Evolutionary conservation across 169 alveolate genomes (phyloP), one percentile per base, ranked within the genome.

Genomic region (Theileria annulata): DNA sequence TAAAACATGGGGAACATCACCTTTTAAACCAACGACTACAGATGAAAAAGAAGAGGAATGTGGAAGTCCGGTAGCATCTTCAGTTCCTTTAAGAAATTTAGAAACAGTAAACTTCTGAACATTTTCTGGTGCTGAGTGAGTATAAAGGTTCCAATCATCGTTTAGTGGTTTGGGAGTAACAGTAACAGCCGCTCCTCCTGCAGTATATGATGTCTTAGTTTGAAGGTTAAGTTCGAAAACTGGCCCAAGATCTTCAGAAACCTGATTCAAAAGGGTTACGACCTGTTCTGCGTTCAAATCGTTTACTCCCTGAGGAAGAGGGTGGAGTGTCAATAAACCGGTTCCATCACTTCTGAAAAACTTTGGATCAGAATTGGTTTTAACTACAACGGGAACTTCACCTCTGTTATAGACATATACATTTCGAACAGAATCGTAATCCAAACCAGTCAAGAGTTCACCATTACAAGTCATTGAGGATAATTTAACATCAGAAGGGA

Each of bases 301-400:
- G 6, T 19, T 64, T 42, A 21, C 25, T 3, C 37, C 73, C 28
- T 28, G 28, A 2, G 73, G 73, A 64, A 64, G 73, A 1, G 33
- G 31, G 62, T 64, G 56, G 15, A 28, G 8, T 21, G 73, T 17
- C 31, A 64, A 9, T n/a, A 28, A 28, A 21, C 73, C 73, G 8
- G 27, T n/a, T 35, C 42, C 42, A 8, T 64, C 37, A 3, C 27
- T n/a, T 27, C 30, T 35, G 73, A 35, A 64, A 42, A 17, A 64
- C 56, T 21, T 64, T 1, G 73, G 73, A 35, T 21, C 56, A 21
- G 73, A 64, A 8, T 64, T 64, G 9, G 73, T 25, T 37, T 64
- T 31, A 25, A 64, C 73, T 10, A 64, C 56, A n/a, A 8, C 73
- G 15, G 73, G 73, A 31, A 25, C 30, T 0, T 12, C 6, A 17